These are phyloP conservation scores for Eucalyptus polyanthemos DNA, from an alignment of 345 rosid species.

Conservation along the genomic window DNA sequence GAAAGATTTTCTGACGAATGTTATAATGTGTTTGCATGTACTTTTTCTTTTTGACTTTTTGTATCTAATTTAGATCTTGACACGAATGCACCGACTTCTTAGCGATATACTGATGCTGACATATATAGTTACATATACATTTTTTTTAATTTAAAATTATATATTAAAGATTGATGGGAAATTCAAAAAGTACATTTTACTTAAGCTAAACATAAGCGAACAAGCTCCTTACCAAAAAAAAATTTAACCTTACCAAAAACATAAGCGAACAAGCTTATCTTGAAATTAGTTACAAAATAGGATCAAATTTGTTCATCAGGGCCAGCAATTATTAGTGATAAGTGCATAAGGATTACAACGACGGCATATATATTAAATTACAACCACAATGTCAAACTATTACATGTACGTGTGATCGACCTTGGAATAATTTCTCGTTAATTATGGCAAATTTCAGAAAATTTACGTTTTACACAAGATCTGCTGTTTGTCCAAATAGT, in stretches of 20 bases:
- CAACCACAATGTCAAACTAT: background rate
- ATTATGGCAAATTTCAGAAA: background rate
- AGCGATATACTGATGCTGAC: background rate
- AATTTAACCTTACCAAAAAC: too few relatives aligned
- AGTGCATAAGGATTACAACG: background rate
- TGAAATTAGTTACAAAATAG: background rate
- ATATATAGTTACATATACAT: too few relatives aligned
- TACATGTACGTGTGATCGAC: background rate
- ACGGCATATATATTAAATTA: background rate
- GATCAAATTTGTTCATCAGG: background rate
- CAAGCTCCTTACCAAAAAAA: background rate
- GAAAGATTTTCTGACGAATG: background rate
- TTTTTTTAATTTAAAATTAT: too few relatives aligned
- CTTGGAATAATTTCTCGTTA: background rate
- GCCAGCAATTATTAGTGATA: background rate
- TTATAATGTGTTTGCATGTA: background rate
- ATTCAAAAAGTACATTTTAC: background rate
- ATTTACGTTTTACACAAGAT: background rate
- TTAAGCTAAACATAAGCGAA: background rate
- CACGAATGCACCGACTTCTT: background rate
- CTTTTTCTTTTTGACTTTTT: background rate
- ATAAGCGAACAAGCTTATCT: background rate
- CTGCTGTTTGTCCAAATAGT: background rate
- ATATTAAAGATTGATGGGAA: too few relatives aligned
- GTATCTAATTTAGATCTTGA: background rate